Percentiles rank a stretch among this genome's conserved stretches.
phyloP scores from a whole-genome alignment of 2,329 filamentous ascomycete species.

The Aspergillus persii region DNA sequence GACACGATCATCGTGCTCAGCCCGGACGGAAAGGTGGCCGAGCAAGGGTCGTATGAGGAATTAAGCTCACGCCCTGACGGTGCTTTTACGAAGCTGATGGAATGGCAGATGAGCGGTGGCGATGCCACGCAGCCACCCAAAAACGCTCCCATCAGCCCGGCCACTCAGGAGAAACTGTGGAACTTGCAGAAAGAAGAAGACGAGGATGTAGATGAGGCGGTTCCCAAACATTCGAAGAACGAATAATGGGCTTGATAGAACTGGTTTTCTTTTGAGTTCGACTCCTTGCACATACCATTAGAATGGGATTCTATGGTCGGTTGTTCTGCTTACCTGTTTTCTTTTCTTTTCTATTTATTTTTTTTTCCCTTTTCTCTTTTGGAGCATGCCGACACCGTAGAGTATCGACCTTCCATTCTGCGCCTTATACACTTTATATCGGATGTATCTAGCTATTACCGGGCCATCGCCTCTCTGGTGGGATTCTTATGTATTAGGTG shows the following conservation, averaged over 20 bases:
- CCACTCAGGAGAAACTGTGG: constrained; percentile 52
- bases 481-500: neutral
- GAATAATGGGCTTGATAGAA: neutral
- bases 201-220: neutral
- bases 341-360: constrained; percentile 1
- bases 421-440: constrained; percentile 5
- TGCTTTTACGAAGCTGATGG: constrained; percentile 93
- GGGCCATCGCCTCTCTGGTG: neutral
- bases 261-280: neutral
- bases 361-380: constrained; percentile 1
- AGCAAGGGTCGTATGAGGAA: constrained; percentile 79
- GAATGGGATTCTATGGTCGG: neutral
- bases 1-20: constrained; percentile 92
- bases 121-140: constrained; percentile 47
- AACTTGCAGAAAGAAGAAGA: constrained; percentile 41
- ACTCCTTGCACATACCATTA: neutral
- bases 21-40: constrained; percentile 81
- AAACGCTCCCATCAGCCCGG: constrained; percentile 29
- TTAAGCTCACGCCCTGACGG: constrained; percentile 72
- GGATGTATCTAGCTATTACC: constrained; percentile 13
- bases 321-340: neutral
- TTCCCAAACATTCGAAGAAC: neutral
- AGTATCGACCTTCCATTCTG: constrained; percentile 1
- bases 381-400: constrained; percentile 3
- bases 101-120: constrained; percentile 94